A percentile compares a stretch with the other conserved stretches of the same genome.
Conservation (phyloP, 768 basidiomycete genomes). For the Arthromyces matolae region DNA sequence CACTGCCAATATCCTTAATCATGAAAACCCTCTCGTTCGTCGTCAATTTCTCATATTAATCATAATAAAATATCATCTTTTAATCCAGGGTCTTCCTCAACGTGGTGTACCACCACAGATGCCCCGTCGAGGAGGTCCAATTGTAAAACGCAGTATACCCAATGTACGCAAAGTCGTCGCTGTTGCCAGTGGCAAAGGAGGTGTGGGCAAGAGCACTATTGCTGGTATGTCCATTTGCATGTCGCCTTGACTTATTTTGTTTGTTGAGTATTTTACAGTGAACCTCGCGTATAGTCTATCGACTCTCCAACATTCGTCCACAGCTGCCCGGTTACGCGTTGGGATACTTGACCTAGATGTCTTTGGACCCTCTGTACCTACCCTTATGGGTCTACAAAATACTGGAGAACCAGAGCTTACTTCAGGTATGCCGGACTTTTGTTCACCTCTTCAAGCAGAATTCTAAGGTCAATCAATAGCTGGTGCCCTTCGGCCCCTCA, state of each 20-base stretch:
- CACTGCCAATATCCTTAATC: not conserved
- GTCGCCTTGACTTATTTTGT: not conserved
- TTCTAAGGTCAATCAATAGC: conserved; percentile 34
- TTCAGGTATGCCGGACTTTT: conserved; percentile 39
- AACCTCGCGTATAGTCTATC: conserved; percentile 80
- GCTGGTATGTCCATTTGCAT: conserved; percentile 53
- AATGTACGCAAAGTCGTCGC: conserved; percentile 79
- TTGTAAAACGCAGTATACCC: conserved; percentile 54
- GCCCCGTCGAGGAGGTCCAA: conserved; percentile 52
- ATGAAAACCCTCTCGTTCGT: not conserved
- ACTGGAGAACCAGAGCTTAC: conserved; percentile 78
- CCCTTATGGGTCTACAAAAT: conserved; percentile 83
- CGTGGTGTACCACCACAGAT: conserved; percentile 48
- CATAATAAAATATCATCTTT: too few relatives aligned
- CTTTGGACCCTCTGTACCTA: conserved; percentile 92
- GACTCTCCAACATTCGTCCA: conserved; percentile 32
- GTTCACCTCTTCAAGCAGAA: too few relatives aligned
- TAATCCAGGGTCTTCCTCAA: conserved; percentile 29
- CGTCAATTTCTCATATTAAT: not conserved
- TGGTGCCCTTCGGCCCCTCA: conserved; percentile 77
- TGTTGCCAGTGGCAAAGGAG: conserved; percentile 92
- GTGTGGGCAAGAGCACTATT: conserved; percentile 85
- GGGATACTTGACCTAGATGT: conserved; percentile 94
- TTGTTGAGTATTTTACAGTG: conserved; percentile 36
- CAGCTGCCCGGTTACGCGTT: conserved; percentile 52